Percentiles rank a stretch among this genome's conserved stretches.
phyloP scores from a whole-genome alignment of 1,139 yeast genomes.

The Citeromyces hawaiiensis region DNA sequence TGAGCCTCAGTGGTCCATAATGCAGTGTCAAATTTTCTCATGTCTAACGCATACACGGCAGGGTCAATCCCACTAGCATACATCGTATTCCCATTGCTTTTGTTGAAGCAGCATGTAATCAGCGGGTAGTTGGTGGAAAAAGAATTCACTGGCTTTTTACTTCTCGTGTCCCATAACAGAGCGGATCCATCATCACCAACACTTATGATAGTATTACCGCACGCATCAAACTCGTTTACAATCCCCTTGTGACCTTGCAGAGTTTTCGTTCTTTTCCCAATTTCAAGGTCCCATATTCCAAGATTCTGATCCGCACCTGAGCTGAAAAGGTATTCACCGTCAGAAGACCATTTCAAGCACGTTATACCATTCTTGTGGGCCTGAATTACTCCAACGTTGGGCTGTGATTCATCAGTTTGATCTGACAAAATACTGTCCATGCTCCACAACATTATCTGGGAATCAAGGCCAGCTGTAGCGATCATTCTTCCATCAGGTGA shows the following conservation, averaged over 20 bases:
- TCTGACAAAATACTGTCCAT: conserved; percentile 1
- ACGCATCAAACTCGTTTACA: conserved; percentile 37
- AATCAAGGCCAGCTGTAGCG: conserved; percentile 43
- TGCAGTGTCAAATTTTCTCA: conserved; percentile 23
- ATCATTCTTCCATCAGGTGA: conserved; percentile 25
- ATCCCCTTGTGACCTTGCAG: conserved; percentile 37
- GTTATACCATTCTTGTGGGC: conserved; percentile 43
- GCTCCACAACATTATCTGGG: conserved; percentile 30
- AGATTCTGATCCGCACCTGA: conserved; percentile 39
- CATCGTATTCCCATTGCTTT: conserved; percentile 23
- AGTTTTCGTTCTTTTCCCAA: conserved; percentile 42
- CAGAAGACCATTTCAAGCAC: conserved; percentile 29
- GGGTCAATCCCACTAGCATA: conserved; percentile 64
- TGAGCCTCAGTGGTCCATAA: conserved; percentile 37
- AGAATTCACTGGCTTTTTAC: conserved; percentile 24
- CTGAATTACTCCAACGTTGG: conserved; percentile 24
- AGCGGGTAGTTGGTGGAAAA: conserved; percentile 42
- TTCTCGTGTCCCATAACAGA: conserved; percentile 51
- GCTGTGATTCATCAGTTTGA: conserved; percentile 2
- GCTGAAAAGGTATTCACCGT: conserved; percentile 22
- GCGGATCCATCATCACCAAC: conserved; percentile 58
- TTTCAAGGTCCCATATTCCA: conserved; percentile 40
- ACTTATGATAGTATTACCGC: conserved; percentile 23
- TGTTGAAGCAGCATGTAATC: conserved; percentile 26
- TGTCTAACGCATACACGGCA: conserved; percentile 41